Evolutionary conservation across 306 rosid species (phyloP).

Genomic region (Canavalia gladiata): DNA sequence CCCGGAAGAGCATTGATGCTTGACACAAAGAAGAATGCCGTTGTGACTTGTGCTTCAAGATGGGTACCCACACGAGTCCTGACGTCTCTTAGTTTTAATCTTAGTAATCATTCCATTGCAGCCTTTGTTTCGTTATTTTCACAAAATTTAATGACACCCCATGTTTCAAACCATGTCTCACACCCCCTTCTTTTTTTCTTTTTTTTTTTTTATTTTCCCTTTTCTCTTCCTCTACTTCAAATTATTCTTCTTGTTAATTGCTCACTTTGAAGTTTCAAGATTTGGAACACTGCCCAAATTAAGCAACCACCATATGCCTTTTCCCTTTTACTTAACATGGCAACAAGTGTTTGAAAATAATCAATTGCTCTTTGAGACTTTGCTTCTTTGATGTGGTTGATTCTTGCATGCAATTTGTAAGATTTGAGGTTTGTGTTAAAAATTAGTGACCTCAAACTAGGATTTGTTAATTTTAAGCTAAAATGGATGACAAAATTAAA

Average conservation of each 20-base stretch:
- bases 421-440: neutral
- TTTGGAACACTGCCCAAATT: slow-evolving; percentile 41
- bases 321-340: slow-evolving; percentile 24
- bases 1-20: slow-evolving; percentile 46
- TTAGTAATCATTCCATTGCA: slow-evolving; percentile 48
- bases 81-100: slow-evolving; percentile 35
- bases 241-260: slow-evolving; percentile 36
- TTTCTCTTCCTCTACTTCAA: slow-evolving; percentile 27
- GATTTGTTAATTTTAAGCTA: neutral
- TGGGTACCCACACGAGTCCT: slow-evolving; percentile 49
- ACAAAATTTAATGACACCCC: slow-evolving; percentile 54
- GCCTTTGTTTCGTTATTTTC: slow-evolving; percentile 52
- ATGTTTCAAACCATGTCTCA: slow-evolving; percentile 29
- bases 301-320: slow-evolving; percentile 45
- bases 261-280: slow-evolving; percentile 35
- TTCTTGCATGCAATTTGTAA: slow-evolving; percentile 30
- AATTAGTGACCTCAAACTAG: neutral
- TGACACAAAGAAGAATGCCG: slow-evolving; percentile 52
- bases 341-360: slow-evolving; percentile 18
- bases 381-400: neutral
- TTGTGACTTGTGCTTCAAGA: slow-evolving; percentile 48
- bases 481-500: slow-evolving; percentile 10
- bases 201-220: neutral
- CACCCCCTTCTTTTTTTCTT: neutral
- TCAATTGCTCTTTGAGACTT: neutral